Evolutionary conservation across 345 rosid species (phyloP), one percentile per base, ranked within the genome.

Genomic region (Bretschneidera sinensis): DNA sequence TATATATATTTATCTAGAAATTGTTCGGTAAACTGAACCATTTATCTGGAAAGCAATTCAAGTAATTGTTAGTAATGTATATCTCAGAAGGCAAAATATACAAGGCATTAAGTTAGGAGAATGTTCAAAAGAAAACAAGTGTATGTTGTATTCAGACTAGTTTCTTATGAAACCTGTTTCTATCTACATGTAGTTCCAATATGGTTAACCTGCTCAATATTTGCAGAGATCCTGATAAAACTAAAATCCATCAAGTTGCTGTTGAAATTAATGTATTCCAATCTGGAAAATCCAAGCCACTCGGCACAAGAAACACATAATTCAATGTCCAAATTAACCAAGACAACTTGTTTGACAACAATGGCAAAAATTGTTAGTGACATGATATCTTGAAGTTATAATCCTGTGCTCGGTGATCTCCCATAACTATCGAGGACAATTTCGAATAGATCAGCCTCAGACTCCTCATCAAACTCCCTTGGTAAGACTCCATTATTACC

Each of bases 371-470:
- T 43, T 33, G 70, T 66, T 48, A 59, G 66, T 50, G 24, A n/a
- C n/a, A n/a, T n/a, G n/a, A 28, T 28, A 8, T 28, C 33, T 71
- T 52, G 31, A 13, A 52, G 48, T 62, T 80, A 72, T 45, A 55
- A 67, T 48, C 59, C 72, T 21, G 66, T 51, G 57, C 52, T 65
- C 18, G 82, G 85, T 48, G 80, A 82, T 72, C 71, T 74, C 54
- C 79, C 79, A 48, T 63, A 64, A 54, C 65, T 68, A 24, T 88
- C 98, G 74, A 92, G 69, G 0, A 81, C 80, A 55, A 92, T 89
- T 73, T 92, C 98, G 33, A 89, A 92, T 47, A 92, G 77, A 77
- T 92, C 98, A 49, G 91, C 96, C 57, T 89, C 98, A 1, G 96
- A 85, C 25, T 92, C 96, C 60, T 84, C 97, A 20, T 85, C 97